Evolutionary conservation across 208 protist genomes (phyloP).

Genomic region (Tritrichomonas musculus): DNA sequence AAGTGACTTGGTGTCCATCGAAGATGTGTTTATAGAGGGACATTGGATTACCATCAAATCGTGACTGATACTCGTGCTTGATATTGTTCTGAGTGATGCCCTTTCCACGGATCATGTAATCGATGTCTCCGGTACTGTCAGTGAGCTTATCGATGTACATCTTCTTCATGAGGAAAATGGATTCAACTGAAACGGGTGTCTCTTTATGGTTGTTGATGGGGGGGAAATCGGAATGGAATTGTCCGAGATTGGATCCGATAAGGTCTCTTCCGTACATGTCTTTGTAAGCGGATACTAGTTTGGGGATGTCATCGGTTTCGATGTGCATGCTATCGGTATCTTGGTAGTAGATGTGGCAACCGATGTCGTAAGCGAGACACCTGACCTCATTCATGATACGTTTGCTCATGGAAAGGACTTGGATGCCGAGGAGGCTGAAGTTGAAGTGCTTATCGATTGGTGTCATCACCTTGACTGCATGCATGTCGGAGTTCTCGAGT

Average conservation of each 20-base stretch:
- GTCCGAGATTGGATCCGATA: background rate
- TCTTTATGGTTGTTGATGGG: background rate
- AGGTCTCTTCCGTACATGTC: background rate
- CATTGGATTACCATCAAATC: too few species aligned
- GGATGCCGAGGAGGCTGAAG: background rate
- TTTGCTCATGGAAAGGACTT: background rate
- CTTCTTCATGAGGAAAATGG: background rate
- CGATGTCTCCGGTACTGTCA: background rate
- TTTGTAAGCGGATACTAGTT: background rate
- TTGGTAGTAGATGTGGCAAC: background rate
- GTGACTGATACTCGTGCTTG: too few species aligned
- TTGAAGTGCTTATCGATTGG: background rate
- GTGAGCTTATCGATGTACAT: background rate
- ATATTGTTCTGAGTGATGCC: background rate
- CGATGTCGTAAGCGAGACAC: background rate
- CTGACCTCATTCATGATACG: slow-evolving; percentile 15
- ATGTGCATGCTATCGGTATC: slow-evolving; percentile 8
- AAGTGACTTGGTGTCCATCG: too few species aligned
- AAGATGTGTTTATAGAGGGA: too few species aligned
- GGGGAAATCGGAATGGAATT: slow-evolving; percentile 1
- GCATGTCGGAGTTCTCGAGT: background rate
- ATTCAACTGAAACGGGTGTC: background rate
- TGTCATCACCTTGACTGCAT: background rate
- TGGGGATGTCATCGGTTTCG: background rate
- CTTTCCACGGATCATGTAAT: background rate